Evolutionary conservation across 2,329 filamentous ascomycete genomes (phyloP).

Genomic region (Aspergillus fumigatiaffinis): DNA sequence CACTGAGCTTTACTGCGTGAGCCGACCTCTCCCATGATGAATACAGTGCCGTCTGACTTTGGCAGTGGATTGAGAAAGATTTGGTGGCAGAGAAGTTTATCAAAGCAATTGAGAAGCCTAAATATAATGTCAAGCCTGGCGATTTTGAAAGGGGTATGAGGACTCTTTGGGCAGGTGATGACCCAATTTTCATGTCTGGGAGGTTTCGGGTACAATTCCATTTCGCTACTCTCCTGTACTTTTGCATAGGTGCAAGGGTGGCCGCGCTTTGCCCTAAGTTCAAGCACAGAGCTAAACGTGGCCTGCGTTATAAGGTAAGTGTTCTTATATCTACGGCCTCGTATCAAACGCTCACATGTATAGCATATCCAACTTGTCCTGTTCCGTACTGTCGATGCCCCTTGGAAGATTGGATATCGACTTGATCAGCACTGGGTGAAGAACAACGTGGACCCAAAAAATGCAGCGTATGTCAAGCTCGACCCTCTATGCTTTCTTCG

Average conservation of each 20-base stretch:
- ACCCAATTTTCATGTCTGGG: constrained; percentile 5
- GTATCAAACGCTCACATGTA: not conserved
- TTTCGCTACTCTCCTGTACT: constrained; percentile 7
- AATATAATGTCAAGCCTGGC: constrained; percentile 6
- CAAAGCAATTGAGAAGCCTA: constrained; percentile 2
- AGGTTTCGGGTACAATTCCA: constrained; percentile 6
- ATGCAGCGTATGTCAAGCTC: not conserved
- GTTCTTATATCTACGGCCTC: not conserved
- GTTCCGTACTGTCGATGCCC: not conserved
- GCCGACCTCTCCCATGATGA: not conserved
- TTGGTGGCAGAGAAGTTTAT: constrained; percentile 1
- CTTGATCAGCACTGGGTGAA: constrained; percentile 4
- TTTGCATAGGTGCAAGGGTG: constrained; percentile 2
- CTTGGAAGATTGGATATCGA: constrained; percentile 4
- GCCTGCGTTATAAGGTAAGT: constrained; percentile 4
- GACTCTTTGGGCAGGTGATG: constrained; percentile 5
- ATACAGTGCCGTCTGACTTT: constrained; percentile 2
- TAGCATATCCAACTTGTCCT: constrained; percentile 4
- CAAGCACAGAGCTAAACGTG: not conserved
- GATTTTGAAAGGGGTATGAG: constrained; percentile 3
- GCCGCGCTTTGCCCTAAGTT: constrained; percentile 1
- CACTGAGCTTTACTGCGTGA: constrained; percentile 5
- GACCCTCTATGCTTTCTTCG: not conserved
- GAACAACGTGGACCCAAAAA: not conserved
- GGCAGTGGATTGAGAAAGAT: constrained; percentile 6